Percentiles rank a stretch among this genome's conserved stretches.
phyloP scores from a whole-genome alignment of 2,329 filamentous ascomycete species.

The Trichophyton simii region DNA sequence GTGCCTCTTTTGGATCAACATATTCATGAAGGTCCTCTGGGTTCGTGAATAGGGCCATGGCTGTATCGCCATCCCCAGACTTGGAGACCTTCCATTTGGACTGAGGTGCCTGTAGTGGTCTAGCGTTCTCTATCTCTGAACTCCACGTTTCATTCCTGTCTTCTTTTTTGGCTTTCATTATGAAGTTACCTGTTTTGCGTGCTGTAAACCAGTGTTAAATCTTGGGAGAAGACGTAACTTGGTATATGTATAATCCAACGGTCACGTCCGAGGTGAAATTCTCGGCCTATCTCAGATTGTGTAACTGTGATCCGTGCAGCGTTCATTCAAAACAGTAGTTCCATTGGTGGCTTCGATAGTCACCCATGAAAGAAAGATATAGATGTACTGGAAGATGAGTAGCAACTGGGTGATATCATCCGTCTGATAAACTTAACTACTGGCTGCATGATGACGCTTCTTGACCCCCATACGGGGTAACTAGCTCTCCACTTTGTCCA shows the following conservation, averaged over 20 bases:
- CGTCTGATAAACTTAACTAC: not conserved
- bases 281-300: not conserved
- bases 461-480: not conserved
- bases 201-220: not conserved
- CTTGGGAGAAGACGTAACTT: not conserved
- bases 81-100: conserved; percentile 4
- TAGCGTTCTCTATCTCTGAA: not conserved
- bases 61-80: conserved; percentile 35
- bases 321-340: not conserved
- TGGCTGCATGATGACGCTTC: not conserved
- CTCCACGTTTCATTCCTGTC: not conserved
- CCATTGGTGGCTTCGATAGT: not conserved
- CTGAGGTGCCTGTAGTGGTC: not conserved
- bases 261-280: not conserved
- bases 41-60: conserved; percentile 39
- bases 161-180: not conserved
- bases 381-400: not conserved
- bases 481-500: not conserved
- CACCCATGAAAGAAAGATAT: not conserved
- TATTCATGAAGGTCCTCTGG: conserved; percentile 37
- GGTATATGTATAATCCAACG: not conserved
- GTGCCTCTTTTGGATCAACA: conserved; percentile 37
- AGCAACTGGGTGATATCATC: not conserved
- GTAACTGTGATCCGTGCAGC: not conserved
- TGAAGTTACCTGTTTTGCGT: not conserved